A percentile compares a stretch with the other conserved stretches of the same genome.
These are phyloP conservation scores for Aspergillus neoniger DNA, from an alignment of 2,329 filamentous ascomycete genomes.

Conservation along the genomic window DNA sequence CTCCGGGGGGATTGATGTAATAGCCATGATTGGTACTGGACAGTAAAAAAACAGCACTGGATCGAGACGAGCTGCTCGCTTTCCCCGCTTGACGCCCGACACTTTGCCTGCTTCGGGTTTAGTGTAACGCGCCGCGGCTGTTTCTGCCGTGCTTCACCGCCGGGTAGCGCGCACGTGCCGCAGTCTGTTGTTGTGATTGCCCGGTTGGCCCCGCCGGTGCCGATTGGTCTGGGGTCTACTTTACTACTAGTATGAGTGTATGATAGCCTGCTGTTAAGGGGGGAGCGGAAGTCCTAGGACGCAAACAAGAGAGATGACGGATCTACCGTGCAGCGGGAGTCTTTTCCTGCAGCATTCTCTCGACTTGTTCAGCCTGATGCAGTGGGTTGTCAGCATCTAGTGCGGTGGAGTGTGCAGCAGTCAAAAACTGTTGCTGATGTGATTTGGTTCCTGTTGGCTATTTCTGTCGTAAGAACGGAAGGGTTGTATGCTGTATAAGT, in stretches of 20 bases:
- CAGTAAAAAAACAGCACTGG: not conserved
- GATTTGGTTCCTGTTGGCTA: not conserved
- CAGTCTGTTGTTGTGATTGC: slow-evolving; percentile 8
- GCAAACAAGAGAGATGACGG: not conserved
- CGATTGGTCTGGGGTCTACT: not conserved
- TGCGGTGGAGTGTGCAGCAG: not conserved
- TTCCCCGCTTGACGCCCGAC: slow-evolving; percentile 2
- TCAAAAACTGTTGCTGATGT: not conserved
- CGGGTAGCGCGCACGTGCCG: slow-evolving; percentile 13
- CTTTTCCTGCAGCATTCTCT: not conserved
- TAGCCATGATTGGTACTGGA: not conserved
- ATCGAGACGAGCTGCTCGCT: not conserved
- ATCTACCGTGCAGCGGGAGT: not conserved
- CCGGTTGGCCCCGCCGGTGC: slow-evolving; percentile 6
- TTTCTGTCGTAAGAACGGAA: too few species aligned
- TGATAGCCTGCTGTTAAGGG: too few species aligned
- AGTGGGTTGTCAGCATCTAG: not conserved
- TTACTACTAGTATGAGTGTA: not conserved
- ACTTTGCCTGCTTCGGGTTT: slow-evolving; percentile 3
- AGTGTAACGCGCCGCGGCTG: not conserved
- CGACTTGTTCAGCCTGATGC: not conserved
- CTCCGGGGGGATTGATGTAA: slow-evolving; percentile 3
- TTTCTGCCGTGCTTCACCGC: slow-evolving; percentile 14
- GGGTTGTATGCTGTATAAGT: too few species aligned
- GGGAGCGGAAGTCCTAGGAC: too few species aligned